These are phyloP conservation scores for Petrea volubilis DNA, from an alignment of 257 asterid genomes.

Conservation along the genomic window DNA sequence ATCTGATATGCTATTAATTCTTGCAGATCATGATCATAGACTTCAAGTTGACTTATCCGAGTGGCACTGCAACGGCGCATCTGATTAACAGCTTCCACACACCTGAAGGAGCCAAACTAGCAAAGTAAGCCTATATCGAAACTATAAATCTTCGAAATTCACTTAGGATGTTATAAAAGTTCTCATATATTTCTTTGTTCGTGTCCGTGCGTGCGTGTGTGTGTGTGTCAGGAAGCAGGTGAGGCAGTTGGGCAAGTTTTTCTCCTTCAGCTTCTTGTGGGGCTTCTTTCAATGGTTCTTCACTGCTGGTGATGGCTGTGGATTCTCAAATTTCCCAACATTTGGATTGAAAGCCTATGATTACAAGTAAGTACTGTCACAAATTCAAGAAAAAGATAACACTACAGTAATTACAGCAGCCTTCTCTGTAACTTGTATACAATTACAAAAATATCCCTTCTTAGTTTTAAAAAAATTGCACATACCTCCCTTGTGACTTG, in stretches of 20 bases:
- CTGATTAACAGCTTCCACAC: slow-evolving; percentile 76
- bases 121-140: slow-evolving; percentile 45
- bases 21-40: slow-evolving; percentile 70
- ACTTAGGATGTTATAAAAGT: neutral
- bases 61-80: slow-evolving; percentile 79
- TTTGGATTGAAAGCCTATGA: slow-evolving; percentile 63
- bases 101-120: slow-evolving; percentile 66
- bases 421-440: too few relatives aligned
- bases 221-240: slow-evolving; percentile 55
- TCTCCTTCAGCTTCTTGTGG: slow-evolving; percentile 78
- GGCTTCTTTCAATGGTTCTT: slow-evolving; percentile 87
- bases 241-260: slow-evolving; percentile 46
- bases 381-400: neutral
- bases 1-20: neutral
- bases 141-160: neutral
- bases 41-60: slow-evolving; percentile 67
- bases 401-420: too few relatives aligned
- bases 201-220: too few relatives aligned
- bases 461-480: too few relatives aligned
- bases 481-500: too few relatives aligned
- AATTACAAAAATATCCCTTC: too few relatives aligned
- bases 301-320: slow-evolving; percentile 60
- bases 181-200: neutral
- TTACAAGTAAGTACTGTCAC: slow-evolving; percentile 32
- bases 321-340: slow-evolving; percentile 59